These are phyloP conservation scores for Fusarium buharicum DNA, from an alignment of 2,329 filamentous ascomycete species.

Conservation along the genomic window DNA sequence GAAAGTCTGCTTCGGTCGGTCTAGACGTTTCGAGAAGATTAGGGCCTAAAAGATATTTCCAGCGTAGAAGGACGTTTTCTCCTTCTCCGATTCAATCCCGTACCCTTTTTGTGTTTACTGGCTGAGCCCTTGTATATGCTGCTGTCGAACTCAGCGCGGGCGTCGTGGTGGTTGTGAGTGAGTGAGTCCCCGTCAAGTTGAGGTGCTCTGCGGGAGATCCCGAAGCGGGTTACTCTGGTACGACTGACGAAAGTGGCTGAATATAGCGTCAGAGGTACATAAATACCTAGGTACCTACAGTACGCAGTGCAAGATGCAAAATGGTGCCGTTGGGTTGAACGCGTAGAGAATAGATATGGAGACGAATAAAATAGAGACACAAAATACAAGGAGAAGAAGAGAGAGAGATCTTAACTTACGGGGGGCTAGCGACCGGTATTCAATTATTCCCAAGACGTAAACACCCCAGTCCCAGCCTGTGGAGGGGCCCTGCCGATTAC, in stretches of 20 bases:
- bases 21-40: no score
- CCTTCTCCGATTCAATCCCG: neutral
- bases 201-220: slow-evolving; percentile 42
- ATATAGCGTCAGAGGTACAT: slow-evolving; percentile 38
- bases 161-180: slow-evolving; percentile 20
- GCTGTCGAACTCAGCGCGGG: slow-evolving; percentile 8
- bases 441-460: neutral
- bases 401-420: neutral
- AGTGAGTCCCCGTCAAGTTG: slow-evolving; percentile 4
- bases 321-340: slow-evolving; percentile 6
- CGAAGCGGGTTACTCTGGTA: slow-evolving; percentile 40
- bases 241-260: slow-evolving; percentile 46
- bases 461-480: slow-evolving; percentile 10
- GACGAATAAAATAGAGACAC: neutral
- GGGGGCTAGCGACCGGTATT: slow-evolving; percentile 1
- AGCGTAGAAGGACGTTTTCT: neutral
- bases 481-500: slow-evolving; percentile 37
- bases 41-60: no score
- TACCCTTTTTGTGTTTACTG: slow-evolving; percentile 2
- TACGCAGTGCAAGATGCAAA: slow-evolving; percentile 11
- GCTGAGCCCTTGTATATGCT: slow-evolving; percentile 4
- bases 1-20: no score
- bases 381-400: neutral
- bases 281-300: slow-evolving; percentile 30
- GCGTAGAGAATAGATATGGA: neutral